These are phyloP conservation scores for Xerocomus amazonicus DNA, from an alignment of 1,284 basidiomycete genomes.

Conservation along the genomic window DNA sequence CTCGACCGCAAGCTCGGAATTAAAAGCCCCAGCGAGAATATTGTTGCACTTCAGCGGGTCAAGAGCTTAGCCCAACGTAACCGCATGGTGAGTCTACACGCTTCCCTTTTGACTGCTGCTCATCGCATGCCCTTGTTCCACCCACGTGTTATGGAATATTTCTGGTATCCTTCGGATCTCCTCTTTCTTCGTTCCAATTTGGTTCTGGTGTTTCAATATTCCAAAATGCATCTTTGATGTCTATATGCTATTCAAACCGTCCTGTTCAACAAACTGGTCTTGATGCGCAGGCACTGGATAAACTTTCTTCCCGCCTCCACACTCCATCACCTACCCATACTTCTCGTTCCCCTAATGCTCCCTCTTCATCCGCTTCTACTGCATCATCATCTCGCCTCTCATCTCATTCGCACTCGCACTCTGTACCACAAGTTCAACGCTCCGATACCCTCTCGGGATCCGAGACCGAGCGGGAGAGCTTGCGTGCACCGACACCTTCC, in stretches of 20 bases:
- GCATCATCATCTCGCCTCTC: conserved; percentile 33
- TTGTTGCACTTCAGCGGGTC: conserved; percentile 58
- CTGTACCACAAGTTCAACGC: conserved; percentile 20
- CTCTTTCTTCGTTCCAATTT: conserved; percentile 1
- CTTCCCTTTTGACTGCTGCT: conserved; percentile 7
- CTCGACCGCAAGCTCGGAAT: conserved; percentile 43
- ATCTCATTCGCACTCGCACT: conserved; percentile 28
- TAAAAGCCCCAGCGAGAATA: conserved; percentile 47
- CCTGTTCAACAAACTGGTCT: conserved; percentile 11
- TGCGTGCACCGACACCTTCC: conserved; percentile 33
- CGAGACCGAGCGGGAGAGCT: conserved; percentile 70
- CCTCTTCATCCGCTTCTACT: conserved; percentile 31
- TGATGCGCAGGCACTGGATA: conserved; percentile 56
- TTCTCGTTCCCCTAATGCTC: conserved; percentile 35
- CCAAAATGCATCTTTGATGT: conserved; percentile 6
- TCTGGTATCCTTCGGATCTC: conserved; percentile 12
- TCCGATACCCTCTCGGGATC: conserved; percentile 59
- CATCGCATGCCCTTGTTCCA: conserved; percentile 18
- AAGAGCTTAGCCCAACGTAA: conserved; percentile 68
- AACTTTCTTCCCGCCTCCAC: conserved; percentile 52
- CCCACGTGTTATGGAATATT: conserved; percentile 26
- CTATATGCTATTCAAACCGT: conserved; percentile 23
- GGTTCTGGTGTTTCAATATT: conserved; percentile 2
- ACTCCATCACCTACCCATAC: conserved; percentile 40
- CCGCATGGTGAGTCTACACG: conserved; percentile 50